Conservation (phyloP, 805 yeast genomes). For the Torulaspora quercuum region DNA sequence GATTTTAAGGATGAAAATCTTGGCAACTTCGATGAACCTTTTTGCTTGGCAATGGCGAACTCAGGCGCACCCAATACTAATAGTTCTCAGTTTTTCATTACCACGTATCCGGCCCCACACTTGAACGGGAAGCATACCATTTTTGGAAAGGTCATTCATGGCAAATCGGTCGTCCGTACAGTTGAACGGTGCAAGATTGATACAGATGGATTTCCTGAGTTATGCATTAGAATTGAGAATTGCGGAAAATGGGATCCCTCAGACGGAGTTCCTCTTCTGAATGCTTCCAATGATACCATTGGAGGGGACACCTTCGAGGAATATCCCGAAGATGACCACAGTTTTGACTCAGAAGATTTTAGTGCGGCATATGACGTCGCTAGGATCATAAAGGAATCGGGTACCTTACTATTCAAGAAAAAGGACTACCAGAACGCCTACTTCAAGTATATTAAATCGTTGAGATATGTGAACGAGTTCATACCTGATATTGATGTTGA, state of each 20-base stretch:
- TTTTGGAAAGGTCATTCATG: slow-evolving; percentile 67
- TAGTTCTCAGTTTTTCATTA: slow-evolving; percentile 67
- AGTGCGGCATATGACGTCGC: slow-evolving; percentile 50
- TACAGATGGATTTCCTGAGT: slow-evolving; percentile 43
- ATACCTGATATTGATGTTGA: slow-evolving; percentile 66
- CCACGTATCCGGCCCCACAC: slow-evolving; percentile 68
- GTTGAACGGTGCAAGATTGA: slow-evolving; percentile 52
- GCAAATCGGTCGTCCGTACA: slow-evolving; percentile 65
- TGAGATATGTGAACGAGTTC: slow-evolving; percentile 67
- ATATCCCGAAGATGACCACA: slow-evolving; percentile 67
- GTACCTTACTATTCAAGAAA: slow-evolving; percentile 54
- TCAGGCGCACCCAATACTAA: slow-evolving; percentile 48
- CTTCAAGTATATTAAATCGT: slow-evolving; percentile 61
- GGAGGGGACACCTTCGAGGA: slow-evolving; percentile 77
- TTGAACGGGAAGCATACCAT: slow-evolving; percentile 71
- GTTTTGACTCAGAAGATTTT: slow-evolving; percentile 56
- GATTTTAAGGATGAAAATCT: slow-evolving; percentile 58
- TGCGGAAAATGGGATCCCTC: slow-evolving; percentile 62
- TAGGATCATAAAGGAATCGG: slow-evolving; percentile 61
- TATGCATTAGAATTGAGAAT: slow-evolving; percentile 46
- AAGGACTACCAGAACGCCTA: slow-evolving; percentile 51
- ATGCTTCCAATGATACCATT: slow-evolving; percentile 56
- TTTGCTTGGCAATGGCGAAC: slow-evolving; percentile 65
- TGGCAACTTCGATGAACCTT: slow-evolving; percentile 40
- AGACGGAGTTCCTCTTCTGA: slow-evolving; percentile 54